Base-by-base conservation (phyloP, 148 eudicot genomes). In the Rheum nobile region DNA sequence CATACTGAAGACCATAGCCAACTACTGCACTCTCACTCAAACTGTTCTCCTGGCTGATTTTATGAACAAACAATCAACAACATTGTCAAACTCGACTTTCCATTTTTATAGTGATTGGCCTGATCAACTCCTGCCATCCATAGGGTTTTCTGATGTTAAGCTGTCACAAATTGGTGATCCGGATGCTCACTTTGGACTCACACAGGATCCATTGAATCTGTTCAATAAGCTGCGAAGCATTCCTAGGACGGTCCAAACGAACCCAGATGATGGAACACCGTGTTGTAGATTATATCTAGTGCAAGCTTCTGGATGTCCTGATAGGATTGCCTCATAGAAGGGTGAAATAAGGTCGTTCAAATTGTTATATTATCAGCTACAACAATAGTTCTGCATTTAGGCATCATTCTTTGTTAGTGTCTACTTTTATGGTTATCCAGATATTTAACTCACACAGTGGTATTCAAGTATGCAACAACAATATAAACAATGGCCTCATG, bases 71-170 rank as follows among this genome's bases (percentile, higher is more conserved):
- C 92, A 87, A 72, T 87, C 97, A 29, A 89, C 91, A 50, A 75
- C 84, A 70, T 71, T 94, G 57, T 86, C 91, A 75, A 84, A 74
- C 74, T 83, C 93, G 52, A 81, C 77, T 46, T 94, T 79, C 68
- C 89, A 86, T 67, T 94, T 94, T 87, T 86, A 91, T 28, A 84
- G 98, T 65, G 97, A 94, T 71, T 91, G 96, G 96, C 98, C 96
- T 5, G 98, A 94, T 79, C 81, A 91, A 61, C 87, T 89, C 61
- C 82, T 94, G 50, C 97, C 97, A 73, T 84, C 97, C 44, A 71
- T 91, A 50, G 98, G 98, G 17, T 94, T 89, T 77, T 83, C 96
- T 22, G 88, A 91, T 80, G 96, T 91, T 38, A 86, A 79, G 76
- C 88, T 94, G 47, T 94, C 97, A 24, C 97, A 94, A 76, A 87